Evolutionary conservation across 2,329 filamentous ascomycete genomes (phyloP).

Genomic region (Alternaria sp.): DNA sequence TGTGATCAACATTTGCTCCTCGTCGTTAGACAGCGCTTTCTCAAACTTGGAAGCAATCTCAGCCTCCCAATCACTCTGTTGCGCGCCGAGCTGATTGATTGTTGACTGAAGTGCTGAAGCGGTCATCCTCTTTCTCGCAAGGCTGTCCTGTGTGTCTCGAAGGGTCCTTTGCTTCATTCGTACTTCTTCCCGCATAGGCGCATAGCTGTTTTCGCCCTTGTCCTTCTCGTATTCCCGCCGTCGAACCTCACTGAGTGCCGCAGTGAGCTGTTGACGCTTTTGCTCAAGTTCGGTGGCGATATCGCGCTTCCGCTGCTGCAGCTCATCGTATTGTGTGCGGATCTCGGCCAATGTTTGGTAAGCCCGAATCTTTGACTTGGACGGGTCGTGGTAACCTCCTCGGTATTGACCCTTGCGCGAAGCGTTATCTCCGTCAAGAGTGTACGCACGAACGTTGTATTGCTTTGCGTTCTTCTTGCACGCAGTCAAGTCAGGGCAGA

Average conservation of each 20-base stretch:
- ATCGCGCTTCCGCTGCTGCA: conserved; percentile 67
- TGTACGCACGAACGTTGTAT: conserved; percentile 91
- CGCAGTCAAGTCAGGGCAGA: conserved; percentile 87
- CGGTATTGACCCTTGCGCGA: conserved; percentile 96
- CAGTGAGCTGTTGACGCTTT: conserved; percentile 88
- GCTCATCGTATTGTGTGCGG: conserved; percentile 74
- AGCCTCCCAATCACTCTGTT: conserved; percentile 75
- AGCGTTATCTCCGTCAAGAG: conserved; percentile 89
- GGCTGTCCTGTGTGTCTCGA: conserved; percentile 72
- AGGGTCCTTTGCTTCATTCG: conserved; percentile 76
- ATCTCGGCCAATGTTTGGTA: conserved; percentile 77
- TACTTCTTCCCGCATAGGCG: conserved; percentile 78
- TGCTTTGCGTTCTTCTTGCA: conserved; percentile 91
- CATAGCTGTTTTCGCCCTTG: conserved; percentile 81
- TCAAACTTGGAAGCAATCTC: conserved; percentile 90
- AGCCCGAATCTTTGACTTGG: conserved; percentile 84
- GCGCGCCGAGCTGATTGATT: conserved; percentile 67
- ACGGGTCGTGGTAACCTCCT: conserved; percentile 88
- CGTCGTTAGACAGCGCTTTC: conserved; percentile 81
- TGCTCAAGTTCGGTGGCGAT: conserved; percentile 74
- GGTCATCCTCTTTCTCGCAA: conserved; percentile 72
- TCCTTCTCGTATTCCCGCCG: conserved; percentile 80
- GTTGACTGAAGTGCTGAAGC: conserved; percentile 72
- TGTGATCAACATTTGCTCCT: conserved; percentile 79
- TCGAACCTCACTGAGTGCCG: conserved; percentile 80